Evolutionary conservation across 805 yeast genomes (phyloP), one percentile per base, ranked within the genome.

Genomic region (Priceomyces fermenticarens): DNA sequence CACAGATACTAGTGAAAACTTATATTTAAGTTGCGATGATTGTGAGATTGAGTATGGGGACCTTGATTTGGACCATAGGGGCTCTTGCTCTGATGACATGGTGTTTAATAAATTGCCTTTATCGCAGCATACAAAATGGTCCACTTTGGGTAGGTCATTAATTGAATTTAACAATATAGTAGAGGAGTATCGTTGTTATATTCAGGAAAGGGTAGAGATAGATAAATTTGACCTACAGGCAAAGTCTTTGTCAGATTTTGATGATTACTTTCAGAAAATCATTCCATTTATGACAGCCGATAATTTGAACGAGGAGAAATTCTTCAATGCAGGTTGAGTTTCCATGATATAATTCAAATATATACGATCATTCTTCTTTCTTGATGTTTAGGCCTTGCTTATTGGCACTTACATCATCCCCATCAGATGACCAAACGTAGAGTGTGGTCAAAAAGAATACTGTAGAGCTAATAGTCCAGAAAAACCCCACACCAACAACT

Each of bases 91-190:
- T 10, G 43, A 42, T 9, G 4, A 20, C 27, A 32, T 32, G 10
- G 33, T 41, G 17, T 36, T 32, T n/a, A 35, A 15, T 28, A 34
- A 33, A 15, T 35, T 30, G 20, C 28, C 12, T 11, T 30, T 16
- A 13, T 35, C 28, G 13, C 23, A 31, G 3, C 37, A 38, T 15
- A n/a, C 31, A 10, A 60, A 61, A 33, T 49, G 54, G 47, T 45
- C 57, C 10, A 59, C 56, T 32, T 50, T 75, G 27, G 83, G 81
- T 9, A 70, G 71, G 40, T 63, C 77, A 7, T 50, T 80, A 38
- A 75, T 72, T 49, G 85, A 79, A 48, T 75, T 81, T 73, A 71
- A 73, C 41, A 26, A 42, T 3, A 56, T 66, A 32, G 73, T 77
- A 15, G 64, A 66, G 10, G 81, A 76, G 48, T 74, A 74, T 52